Conservation (phyloP, 2,329 filamentous ascomycete genomes). For the Dothistroma pini region DNA sequence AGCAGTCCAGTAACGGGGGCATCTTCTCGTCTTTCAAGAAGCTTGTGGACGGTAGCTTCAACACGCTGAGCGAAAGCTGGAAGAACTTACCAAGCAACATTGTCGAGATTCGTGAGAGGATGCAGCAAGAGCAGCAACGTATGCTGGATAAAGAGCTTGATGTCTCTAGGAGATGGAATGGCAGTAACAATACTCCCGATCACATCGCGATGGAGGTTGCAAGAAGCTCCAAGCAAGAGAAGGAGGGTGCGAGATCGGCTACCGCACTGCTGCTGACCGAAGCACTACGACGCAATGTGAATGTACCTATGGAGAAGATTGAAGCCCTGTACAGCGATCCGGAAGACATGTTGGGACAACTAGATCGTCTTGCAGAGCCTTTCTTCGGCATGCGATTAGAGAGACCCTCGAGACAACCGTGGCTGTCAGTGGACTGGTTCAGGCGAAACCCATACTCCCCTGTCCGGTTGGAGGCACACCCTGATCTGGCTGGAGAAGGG, state of each 20-base stretch:
- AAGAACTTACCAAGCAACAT: conserved; percentile 50
- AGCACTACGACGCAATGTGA: conserved; percentile 24
- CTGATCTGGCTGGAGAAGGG: conserved; percentile 33
- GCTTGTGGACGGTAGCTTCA: conserved; percentile 57
- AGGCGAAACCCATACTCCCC: conserved; percentile 52
- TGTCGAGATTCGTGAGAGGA: conserved; percentile 30
- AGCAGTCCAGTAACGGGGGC: conserved; percentile 37
- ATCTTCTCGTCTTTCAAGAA: conserved; percentile 60
- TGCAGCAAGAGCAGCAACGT: conserved; percentile 25
- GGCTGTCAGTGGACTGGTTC: conserved; percentile 38
- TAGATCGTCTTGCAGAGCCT: conserved; percentile 22
- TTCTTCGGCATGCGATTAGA: conserved; percentile 20
- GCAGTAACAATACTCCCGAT: conserved; percentile 23
- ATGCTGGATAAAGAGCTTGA: conserved; percentile 25
- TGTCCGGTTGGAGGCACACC: conserved; percentile 49
- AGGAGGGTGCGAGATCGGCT: conserved; percentile 20
- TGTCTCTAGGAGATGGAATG: conserved; percentile 29
- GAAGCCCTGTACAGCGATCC: conserved; percentile 28
- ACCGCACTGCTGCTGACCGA: conserved; percentile 25
- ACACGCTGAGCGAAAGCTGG: conserved; percentile 44
- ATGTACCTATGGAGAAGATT: conserved; percentile 26
- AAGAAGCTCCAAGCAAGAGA: conserved; percentile 15
- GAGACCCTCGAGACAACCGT: conserved; percentile 15
- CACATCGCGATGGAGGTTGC: conserved; percentile 18
- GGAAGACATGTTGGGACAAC: conserved; percentile 13